These are phyloP conservation scores for Anthracocystis setariae DNA, from an alignment of 1,284 basidiomycete genomes.

Conservation along the genomic window DNA sequence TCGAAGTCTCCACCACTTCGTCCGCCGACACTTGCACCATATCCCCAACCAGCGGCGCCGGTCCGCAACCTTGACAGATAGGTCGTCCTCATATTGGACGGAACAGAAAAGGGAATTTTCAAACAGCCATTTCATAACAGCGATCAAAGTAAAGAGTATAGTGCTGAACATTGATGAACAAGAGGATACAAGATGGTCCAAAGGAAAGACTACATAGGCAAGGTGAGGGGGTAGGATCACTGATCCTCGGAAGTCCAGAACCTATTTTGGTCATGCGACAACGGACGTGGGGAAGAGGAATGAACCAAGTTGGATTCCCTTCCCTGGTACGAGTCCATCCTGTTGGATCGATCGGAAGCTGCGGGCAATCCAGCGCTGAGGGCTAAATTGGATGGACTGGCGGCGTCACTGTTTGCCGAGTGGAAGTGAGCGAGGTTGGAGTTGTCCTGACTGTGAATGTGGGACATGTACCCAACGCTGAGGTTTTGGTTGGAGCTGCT, in stretches of 20 bases:
- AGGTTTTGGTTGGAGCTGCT: background rate
- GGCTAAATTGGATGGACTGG: background rate
- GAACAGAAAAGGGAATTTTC: too few relatives aligned
- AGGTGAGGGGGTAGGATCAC: too few relatives aligned
- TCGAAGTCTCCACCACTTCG: constrained; percentile 47
- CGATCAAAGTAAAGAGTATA: too few relatives aligned
- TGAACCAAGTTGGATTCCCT: constrained; percentile 3
- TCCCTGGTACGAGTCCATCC: constrained; percentile 1
- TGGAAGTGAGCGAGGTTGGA: background rate
- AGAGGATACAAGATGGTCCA: too few relatives aligned
- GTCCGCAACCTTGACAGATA: background rate
- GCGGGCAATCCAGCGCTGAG: constrained; percentile 1
- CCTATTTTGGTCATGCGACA: too few relatives aligned
- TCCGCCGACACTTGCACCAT: constrained; percentile 29
- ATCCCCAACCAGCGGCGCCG: constrained; percentile 3
- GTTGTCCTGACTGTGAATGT: constrained; percentile 5
- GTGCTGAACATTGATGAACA: too few relatives aligned
- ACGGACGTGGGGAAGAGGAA: constrained; percentile 1
- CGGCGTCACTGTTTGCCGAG: background rate
- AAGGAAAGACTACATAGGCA: too few relatives aligned
- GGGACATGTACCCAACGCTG: constrained; percentile 1
- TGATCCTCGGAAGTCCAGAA: too few relatives aligned
- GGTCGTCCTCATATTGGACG: too few relatives aligned
- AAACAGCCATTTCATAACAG: too few relatives aligned
- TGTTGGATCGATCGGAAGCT: background rate